Conservation (phyloP, 208 protist species). For the Tritrichomonas musculus region DNA sequence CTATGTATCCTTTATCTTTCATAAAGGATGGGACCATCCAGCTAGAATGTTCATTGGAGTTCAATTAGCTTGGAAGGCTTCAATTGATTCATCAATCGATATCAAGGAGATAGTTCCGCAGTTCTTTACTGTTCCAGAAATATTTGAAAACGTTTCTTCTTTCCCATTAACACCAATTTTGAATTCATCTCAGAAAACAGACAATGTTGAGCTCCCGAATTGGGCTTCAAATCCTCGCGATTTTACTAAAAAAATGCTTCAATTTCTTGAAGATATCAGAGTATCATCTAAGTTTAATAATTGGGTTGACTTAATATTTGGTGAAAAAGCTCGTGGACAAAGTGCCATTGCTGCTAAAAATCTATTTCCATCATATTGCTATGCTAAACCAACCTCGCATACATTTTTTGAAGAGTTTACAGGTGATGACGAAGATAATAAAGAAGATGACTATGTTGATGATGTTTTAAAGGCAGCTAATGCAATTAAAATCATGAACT, state of each 20-base stretch:
- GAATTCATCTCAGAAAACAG: background rate
- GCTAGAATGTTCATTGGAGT: background rate
- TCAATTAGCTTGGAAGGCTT: background rate
- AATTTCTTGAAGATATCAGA: background rate
- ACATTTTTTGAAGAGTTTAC: background rate
- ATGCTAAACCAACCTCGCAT: background rate
- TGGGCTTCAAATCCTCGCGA: background rate
- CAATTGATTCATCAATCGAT: background rate
- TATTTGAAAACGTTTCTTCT: background rate
- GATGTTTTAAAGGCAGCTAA: background rate
- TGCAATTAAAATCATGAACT: background rate
- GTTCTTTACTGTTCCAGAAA: background rate
- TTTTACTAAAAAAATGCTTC: background rate
- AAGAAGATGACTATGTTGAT: background rate
- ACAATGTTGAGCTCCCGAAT: background rate
- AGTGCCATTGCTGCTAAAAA: background rate
- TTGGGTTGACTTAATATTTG: constrained; percentile 3
- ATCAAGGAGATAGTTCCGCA: background rate
- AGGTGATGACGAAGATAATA: background rate
- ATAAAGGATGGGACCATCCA: constrained; percentile 10
- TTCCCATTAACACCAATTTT: background rate
- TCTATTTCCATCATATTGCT: background rate
- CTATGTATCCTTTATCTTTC: background rate
- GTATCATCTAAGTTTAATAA: background rate
- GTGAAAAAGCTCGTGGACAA: background rate